A percentile compares a stretch with the other conserved stretches of the same genome.
These are phyloP conservation scores for Mycena polygramma DNA, from an alignment of 768 basidiomycete species.

Conservation along the genomic window DNA sequence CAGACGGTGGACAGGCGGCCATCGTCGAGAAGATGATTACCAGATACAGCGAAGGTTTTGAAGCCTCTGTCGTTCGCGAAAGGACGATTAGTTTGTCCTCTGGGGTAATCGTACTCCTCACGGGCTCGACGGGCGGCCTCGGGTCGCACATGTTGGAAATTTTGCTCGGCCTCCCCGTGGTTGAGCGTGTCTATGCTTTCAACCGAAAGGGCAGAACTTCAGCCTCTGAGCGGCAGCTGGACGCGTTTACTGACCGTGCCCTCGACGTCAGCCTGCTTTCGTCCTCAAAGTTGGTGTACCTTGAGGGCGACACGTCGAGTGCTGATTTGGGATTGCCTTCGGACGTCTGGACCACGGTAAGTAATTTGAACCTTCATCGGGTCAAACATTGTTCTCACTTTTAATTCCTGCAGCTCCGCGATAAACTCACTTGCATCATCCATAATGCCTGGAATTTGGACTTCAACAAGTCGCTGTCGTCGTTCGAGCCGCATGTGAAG, in stretches of 20 bases:
- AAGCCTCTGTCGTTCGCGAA: not conserved
- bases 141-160: slow-evolving; percentile 52
- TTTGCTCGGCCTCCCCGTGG: slow-evolving; percentile 41
- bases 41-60: slow-evolving; percentile 26
- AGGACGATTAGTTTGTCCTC: not conserved
- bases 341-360: slow-evolving; percentile 47
- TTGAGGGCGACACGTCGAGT: slow-evolving; percentile 53
- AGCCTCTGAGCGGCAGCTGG: slow-evolving; percentile 43
- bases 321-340: slow-evolving; percentile 45
- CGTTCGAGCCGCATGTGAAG: slow-evolving; percentile 58
- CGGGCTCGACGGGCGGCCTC: slow-evolving; percentile 59
- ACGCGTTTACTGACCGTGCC: slow-evolving; percentile 49
- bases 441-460: slow-evolving; percentile 64
- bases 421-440: slow-evolving; percentile 52
- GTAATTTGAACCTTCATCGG: slow-evolving; percentile 39
- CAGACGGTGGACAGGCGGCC: not conserved
- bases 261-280: slow-evolving; percentile 46
- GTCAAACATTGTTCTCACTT: slow-evolving; percentile 18
- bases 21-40: slow-evolving; percentile 26
- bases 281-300: slow-evolving; percentile 48
- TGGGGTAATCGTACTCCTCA: slow-evolving; percentile 49
- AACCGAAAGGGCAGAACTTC: slow-evolving; percentile 42
- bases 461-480: slow-evolving; percentile 57
- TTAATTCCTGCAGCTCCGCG: slow-evolving; percentile 40
- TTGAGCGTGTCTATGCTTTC: slow-evolving; percentile 48